Percentiles rank a stretch among this genome's conserved stretches.
Conservation (phyloP, 139 green algal genomes). For the Monoraphidium neglectum region DNA sequence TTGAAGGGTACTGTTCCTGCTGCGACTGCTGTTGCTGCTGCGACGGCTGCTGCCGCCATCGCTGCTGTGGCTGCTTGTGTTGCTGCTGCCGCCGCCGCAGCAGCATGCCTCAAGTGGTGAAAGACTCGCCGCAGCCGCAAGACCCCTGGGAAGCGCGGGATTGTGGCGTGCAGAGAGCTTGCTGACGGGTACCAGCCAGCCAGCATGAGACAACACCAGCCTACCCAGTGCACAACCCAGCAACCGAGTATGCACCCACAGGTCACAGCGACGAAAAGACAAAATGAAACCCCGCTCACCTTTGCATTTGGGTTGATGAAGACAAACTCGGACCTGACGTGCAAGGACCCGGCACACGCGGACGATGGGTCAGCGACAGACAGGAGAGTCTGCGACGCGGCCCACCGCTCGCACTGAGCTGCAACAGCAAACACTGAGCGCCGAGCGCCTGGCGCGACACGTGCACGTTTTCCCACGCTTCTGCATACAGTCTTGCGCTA, state of each 20-base stretch:
- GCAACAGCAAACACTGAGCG: neutral
- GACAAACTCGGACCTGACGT: conserved; percentile 85
- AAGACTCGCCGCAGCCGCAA: conserved; percentile 95
- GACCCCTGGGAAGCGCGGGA: too few relatives aligned
- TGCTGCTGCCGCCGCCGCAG: neutral
- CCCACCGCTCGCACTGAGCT: neutral
- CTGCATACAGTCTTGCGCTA: neutral
- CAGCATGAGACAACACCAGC: too few relatives aligned
- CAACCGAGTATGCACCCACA: too few relatives aligned
- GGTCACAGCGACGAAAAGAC: neutral
- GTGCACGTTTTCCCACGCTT: neutral
- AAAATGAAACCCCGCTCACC: too few relatives aligned
- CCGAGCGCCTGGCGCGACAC: conserved; percentile 1
- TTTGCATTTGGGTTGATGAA: conserved; percentile 97
- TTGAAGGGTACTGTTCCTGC: neutral
- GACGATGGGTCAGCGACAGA: conserved; percentile 4
- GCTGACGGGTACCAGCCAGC: too few relatives aligned
- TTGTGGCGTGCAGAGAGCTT: too few relatives aligned
- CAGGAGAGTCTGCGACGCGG: neutral
- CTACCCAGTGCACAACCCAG: too few relatives aligned
- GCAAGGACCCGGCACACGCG: conserved; percentile 33
- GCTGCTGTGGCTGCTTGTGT: neutral
- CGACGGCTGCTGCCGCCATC: neutral
- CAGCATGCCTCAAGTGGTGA: conserved; percentile 69
- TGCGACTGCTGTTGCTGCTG: conserved; percentile 10